Base-by-base conservation (phyloP, 306 rosid genomes). In the Prinsepia uniflora region DNA sequence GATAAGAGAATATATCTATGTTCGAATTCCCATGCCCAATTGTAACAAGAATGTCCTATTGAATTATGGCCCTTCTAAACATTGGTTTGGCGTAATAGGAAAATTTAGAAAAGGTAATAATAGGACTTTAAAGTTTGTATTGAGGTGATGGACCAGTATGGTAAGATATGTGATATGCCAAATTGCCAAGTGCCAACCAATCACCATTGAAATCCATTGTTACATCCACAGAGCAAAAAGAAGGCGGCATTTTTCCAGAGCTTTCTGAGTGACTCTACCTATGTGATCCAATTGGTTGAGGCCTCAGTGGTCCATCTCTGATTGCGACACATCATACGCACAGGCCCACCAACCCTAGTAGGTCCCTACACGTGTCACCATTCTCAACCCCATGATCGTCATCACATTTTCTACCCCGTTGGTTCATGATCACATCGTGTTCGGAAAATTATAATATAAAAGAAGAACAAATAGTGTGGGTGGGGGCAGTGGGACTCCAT, bases 301-400 rank as follows among this genome's bases (percentile, higher is more conserved):
- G 5, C 62, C 67, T 53, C 41, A 53, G 81, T 62, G 76, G 36
- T 30, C 36, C 36, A 30, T 30, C 7, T 8, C 0, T 14, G 20
- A 62, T 45, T 43, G 70, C 76, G 52, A 44, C 72, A 22, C 68
- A 62, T 24, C 71, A 71, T 20, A 46, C 2, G 1, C 1, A 12
- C 18, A 5, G 6, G 24, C 4, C 22, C 65, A 61, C 30, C 30
- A 57, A 20, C 36, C 46, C 58, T 17, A 30, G 67, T 74, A 45
- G 80, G 74, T 6, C 73, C 75, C 42, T 4, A 67, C 72, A 70
- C 71, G 68, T 78, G 63, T 63, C 75, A 10, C 62, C 10, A 50
- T 45, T 34, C 39, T 18, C 67, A 56, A 56, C 78, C 55, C 36
- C 64, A 47, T 0, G 41, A 65, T 69, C 22, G 7, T 42, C 22